These are phyloP conservation scores for Candida morakotiae DNA, from an alignment of 805 yeast species.

Conservation along the genomic window DNA sequence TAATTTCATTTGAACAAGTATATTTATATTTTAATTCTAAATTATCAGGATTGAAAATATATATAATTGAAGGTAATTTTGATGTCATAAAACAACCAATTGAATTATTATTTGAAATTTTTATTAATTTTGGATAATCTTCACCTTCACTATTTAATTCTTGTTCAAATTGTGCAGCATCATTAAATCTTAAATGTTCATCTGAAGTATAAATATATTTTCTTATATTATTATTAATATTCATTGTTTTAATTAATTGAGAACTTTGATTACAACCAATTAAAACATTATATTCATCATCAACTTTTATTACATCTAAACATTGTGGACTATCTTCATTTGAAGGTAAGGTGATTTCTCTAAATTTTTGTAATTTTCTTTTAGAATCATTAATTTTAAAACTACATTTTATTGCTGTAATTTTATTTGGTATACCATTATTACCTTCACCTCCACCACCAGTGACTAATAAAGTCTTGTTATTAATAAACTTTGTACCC, in stretches of 20 bases:
- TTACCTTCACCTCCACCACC: constrained; percentile 98
- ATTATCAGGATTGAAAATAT: constrained; percentile 53
- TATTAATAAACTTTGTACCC: constrained; percentile 67
- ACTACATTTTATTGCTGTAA: constrained; percentile 61
- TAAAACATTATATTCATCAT: constrained; percentile 43
- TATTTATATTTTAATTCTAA: constrained; percentile 53
- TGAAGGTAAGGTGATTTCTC: constrained; percentile 57
- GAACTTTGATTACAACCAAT: constrained; percentile 76
- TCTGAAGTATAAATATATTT: constrained; percentile 53
- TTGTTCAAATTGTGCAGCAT: constrained; percentile 56
- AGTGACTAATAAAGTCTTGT: constrained; percentile 60
- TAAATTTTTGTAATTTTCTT: constrained; percentile 47
- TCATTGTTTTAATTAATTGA: constrained; percentile 49
- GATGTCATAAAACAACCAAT: constrained; percentile 70
- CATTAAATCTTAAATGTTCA: constrained; percentile 58
- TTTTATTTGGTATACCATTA: constrained; percentile 81
- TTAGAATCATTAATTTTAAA: constrained; percentile 44
- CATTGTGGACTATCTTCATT: constrained; percentile 89
- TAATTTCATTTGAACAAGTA: constrained; percentile 47
- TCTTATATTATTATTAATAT: constrained; percentile 67
- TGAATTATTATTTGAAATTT: constrained; percentile 54
- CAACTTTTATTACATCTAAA: constrained; percentile 46
- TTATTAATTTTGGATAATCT: constrained; percentile 62
- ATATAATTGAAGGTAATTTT: constrained; percentile 57
- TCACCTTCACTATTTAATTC: constrained; percentile 36